Conservation (phyloP, 192 early-diverging fungal genomes). For the Entrophospora sp. region DNA sequence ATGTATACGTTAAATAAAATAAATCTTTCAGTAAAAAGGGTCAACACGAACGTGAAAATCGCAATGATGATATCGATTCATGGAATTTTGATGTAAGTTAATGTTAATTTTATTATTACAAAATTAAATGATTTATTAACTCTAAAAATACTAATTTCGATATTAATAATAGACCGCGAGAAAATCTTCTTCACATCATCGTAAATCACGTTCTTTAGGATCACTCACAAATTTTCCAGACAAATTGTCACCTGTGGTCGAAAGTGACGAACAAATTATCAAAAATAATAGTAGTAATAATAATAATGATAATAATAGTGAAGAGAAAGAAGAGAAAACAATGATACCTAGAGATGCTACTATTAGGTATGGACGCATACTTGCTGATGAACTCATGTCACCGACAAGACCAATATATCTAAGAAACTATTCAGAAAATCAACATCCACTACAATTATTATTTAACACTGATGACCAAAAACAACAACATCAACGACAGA, state of each 20-base stretch:
- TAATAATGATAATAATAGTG: neutral
- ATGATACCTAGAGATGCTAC: slow-evolving; percentile 8
- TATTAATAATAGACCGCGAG: slow-evolving; percentile 11
- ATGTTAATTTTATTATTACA: neutral
- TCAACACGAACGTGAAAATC: no score
- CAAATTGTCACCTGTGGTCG: slow-evolving; percentile 17
- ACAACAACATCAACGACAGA: neutral
- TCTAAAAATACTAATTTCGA: no score
- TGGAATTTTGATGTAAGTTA: slow-evolving; percentile 50
- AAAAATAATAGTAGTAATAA: neutral
- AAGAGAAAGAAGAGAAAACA: slow-evolving; percentile 3
- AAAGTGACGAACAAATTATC: slow-evolving; percentile 1
- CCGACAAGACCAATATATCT: slow-evolving; percentile 10
- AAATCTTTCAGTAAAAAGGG: no score
- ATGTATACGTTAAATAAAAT: no score
- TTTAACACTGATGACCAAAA: slow-evolving; percentile 9
- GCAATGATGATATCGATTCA: slow-evolving; percentile 39
- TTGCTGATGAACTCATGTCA: neutral
- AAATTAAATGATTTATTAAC: neutral
- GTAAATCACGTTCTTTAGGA: slow-evolving; percentile 11
- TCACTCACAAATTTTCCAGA: slow-evolving; percentile 1
- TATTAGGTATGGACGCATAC: neutral
- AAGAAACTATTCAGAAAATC: slow-evolving; percentile 10
- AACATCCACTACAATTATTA: slow-evolving; percentile 12
- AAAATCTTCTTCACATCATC: slow-evolving; percentile 1